phyloP scores from a whole-genome alignment of 2,329 filamentous ascomycete species.

The Torrubiella hemipterigena region DNA sequence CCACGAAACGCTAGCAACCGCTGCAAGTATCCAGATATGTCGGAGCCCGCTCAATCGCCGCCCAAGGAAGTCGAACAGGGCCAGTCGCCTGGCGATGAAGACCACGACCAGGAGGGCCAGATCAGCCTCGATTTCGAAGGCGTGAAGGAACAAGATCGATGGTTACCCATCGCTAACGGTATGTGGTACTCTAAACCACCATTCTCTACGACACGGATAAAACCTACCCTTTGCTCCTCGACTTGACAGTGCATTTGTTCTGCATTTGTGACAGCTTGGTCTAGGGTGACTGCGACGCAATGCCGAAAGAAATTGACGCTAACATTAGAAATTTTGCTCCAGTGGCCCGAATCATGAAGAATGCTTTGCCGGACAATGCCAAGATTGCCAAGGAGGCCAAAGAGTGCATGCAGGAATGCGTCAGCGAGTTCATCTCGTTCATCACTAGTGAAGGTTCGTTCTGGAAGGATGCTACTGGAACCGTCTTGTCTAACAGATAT shows the following conservation, averaged over 20 bases:
- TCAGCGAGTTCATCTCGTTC: slow-evolving; percentile 99
- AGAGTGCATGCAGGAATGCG: slow-evolving; percentile 99
- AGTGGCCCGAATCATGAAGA: slow-evolving; percentile 99
- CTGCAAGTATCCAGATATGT: slow-evolving; percentile 79
- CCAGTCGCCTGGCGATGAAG: slow-evolving; percentile 90
- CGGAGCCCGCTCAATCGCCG: slow-evolving; percentile 73
- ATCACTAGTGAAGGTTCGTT: slow-evolving; percentile 93
- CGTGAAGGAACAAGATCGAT: slow-evolving; percentile 98
- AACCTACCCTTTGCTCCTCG: too few relatives aligned
- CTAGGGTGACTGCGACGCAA: not conserved
- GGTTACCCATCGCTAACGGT: slow-evolving; percentile 99
- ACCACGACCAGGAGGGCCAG: slow-evolving; percentile 72
- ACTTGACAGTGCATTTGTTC: too few relatives aligned
- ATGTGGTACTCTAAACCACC: slow-evolving; percentile 52
- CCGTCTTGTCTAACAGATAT: not conserved
- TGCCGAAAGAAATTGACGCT: slow-evolving; percentile 39
- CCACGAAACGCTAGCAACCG: slow-evolving; percentile 49
- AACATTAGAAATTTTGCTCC: slow-evolving; percentile 86
- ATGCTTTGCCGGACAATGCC: slow-evolving; percentile 90
- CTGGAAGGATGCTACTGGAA: too few relatives aligned
- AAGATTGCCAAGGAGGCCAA: slow-evolving; percentile 99
- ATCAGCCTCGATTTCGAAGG: slow-evolving; percentile 67
- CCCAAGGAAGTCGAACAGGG: slow-evolving; percentile 90
- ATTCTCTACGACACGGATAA: too few relatives aligned
- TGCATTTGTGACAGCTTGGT: too few relatives aligned